A percentile compares a stretch with the other conserved stretches of the same genome.
These are phyloP conservation scores for Delitschia confertaspora DNA, from an alignment of 495 filamentous ascomycete species.

Conservation along the genomic window DNA sequence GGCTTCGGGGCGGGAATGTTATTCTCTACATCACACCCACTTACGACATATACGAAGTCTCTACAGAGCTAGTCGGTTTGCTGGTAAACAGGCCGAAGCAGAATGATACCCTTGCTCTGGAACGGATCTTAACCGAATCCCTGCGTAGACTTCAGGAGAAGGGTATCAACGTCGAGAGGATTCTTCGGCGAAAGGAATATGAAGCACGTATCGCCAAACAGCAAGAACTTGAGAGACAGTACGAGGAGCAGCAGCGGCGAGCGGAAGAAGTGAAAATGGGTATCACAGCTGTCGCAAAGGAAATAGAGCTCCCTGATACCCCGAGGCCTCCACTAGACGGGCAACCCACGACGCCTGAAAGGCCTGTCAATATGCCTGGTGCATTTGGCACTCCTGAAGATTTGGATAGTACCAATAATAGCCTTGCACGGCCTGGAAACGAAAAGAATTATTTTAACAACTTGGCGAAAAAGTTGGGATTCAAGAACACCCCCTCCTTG, in stretches of 20 bases:
- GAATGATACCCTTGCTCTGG: conserved; percentile 74
- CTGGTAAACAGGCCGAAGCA: conserved; percentile 76
- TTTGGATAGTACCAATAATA: not conserved
- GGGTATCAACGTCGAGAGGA: conserved; percentile 91
- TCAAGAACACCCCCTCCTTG: conserved; percentile 27
- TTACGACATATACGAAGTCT: conserved; percentile 81
- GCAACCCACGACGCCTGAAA: conserved; percentile 43
- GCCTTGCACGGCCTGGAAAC: conserved; percentile 15
- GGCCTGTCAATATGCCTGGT: conserved; percentile 25
- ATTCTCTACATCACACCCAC: conserved; percentile 53
- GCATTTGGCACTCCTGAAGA: conserved; percentile 24
- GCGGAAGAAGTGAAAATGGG: conserved; percentile 53
- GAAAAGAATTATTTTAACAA: conserved; percentile 29
- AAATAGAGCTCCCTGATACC: no score
- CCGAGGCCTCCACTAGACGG: conserved; percentile 39
- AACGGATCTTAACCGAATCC: conserved; percentile 76
- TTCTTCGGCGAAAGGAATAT: conserved; percentile 71
- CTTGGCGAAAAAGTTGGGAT: conserved; percentile 20
- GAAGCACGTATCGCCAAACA: conserved; percentile 80
- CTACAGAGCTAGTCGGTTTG: conserved; percentile 66
- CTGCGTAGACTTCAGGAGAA: conserved; percentile 66
- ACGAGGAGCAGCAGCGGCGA: conserved; percentile 62
- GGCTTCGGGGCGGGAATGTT: conserved; percentile 48
- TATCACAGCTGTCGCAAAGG: no score
- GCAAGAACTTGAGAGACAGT: conserved; percentile 51